Evolutionary conservation across 768 basidiomycete genomes (phyloP), one percentile per base, ranked within the genome.

Genomic region (Phylloporus rhodoxanthus): DNA sequence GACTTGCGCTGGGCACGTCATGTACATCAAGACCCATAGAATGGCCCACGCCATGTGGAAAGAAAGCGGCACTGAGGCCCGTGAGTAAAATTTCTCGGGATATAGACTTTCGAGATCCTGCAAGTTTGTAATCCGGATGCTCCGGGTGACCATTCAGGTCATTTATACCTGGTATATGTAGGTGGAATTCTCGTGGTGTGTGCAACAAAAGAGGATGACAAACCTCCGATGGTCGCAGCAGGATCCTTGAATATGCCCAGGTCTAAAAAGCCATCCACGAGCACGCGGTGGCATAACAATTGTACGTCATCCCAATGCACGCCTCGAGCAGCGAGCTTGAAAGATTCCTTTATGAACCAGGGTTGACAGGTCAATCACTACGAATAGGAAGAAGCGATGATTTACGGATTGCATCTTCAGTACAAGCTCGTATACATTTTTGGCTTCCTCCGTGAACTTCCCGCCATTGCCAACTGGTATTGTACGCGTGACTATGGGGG

Each of bases 391-490:
- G 4, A 32, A 13, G 2, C 1, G 14, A 45, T 1, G 8, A 54
- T 70, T 28, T 51, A 88, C 88, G 66, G 78, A 78, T 63, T 98
- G 95, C 93, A 99, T 97, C 58, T 80, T 79, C 20, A 90, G 73
- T 1, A 97, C 95, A 36, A 96, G 77, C 51, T 84, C 77, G 64
- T 96, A 96, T 28, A 99, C 91, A 2, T 77, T 84, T 25, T 76
- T 77, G 0, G 88, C 86, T 66, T 91, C 87, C 7, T 79, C 69
- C 0, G 90, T 87, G 66, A 94, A 97, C 60, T 79, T 87, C 0
- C 95, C 95, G 3, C 85, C 84, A 59, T 97, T 98, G 0, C 95
- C 95, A n/a, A 96, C 81, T 13, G 90, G 89, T 75, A 87, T 91
- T 0, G 87, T 90, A 8, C 89, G 84, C 2, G 89, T 84, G 54